phyloP scores from a whole-genome alignment of 495 filamentous ascomycete genomes.

The Neurospora sp. region DNA sequence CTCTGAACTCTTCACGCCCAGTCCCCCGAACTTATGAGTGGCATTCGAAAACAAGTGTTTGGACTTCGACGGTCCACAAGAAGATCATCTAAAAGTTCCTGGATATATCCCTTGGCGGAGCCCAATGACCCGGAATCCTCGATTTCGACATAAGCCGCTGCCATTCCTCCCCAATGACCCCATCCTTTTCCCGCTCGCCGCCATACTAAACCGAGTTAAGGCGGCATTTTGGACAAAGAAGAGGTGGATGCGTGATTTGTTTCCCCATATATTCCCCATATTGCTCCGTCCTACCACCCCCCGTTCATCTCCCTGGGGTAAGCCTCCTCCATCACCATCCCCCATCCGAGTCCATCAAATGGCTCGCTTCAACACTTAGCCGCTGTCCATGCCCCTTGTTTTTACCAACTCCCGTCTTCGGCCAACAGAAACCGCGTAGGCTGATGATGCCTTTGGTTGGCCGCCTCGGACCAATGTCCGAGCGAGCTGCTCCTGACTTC shows the following conservation, averaged over 20 bases:
- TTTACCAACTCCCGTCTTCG: not conserved
- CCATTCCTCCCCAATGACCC: not conserved
- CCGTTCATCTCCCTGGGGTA: conserved; percentile 3
- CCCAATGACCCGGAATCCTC: not conserved
- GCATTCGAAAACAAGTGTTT: not conserved
- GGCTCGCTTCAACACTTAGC: not conserved
- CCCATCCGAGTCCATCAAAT: not conserved
- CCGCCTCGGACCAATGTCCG: conserved; percentile 27
- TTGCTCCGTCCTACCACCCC: conserved; percentile 21
- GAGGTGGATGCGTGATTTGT: conserved; percentile 26
- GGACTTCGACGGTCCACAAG: not conserved
- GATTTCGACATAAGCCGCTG: not conserved
- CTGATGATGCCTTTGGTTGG: not conserved
- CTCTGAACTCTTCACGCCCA: not conserved
- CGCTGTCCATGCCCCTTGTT: not conserved
- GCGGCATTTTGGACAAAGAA: conserved; percentile 5
- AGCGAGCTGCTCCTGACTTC: conserved; percentile 16
- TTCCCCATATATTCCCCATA: conserved; percentile 24
- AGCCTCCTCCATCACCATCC: not conserved
- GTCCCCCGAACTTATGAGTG: not conserved
- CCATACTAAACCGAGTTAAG: conserved; percentile 1
- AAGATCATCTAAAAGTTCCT: not conserved
- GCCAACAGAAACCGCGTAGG: not conserved
- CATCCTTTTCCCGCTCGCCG: conserved; percentile 3
- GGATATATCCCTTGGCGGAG: not conserved